These are phyloP conservation scores for Lagerstroemia speciosa DNA, from an alignment of 345 rosid species.

Conservation along the genomic window DNA sequence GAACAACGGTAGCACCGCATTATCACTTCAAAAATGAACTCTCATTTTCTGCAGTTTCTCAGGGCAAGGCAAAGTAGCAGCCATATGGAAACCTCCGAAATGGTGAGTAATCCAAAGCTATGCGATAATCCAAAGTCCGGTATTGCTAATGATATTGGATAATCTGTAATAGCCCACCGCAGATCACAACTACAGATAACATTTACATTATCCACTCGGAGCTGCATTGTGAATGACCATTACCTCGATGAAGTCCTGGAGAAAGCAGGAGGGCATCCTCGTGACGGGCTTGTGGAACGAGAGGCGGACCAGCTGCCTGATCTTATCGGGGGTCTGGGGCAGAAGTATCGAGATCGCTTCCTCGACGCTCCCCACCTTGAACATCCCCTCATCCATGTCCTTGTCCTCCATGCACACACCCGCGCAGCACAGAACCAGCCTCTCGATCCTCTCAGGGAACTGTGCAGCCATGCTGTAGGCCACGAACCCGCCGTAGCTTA, in stretches of 20 bases:
- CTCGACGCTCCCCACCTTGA: conserved; percentile 47
- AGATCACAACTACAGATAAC: neutral
- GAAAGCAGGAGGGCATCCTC: conserved; percentile 58
- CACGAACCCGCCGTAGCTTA: conserved; percentile 86
- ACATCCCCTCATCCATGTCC: conserved; percentile 64
- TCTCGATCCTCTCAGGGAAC: conserved; percentile 54
- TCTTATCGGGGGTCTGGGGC: conserved; percentile 57
- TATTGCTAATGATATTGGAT: neutral
- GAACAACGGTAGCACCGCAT: neutral
- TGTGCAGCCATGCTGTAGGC: conserved; percentile 74
- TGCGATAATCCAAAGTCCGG: no score
- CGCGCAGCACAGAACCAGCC: conserved; percentile 61
- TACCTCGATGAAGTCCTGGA: conserved; percentile 56
- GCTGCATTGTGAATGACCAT: neutral
- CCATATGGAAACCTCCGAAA: no score
- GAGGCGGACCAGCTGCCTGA: conserved; percentile 34
- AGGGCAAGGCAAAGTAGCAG: no score
- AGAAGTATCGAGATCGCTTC: conserved; percentile 48
- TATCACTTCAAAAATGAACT: neutral
- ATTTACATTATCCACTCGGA: neutral
- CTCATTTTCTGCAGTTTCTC: neutral
- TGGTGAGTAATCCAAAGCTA: neutral
- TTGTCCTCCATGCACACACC: conserved; percentile 79
- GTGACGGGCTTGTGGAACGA: conserved; percentile 52
- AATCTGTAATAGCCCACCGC: neutral